Base-by-base conservation (phyloP, 2,329 filamentous ascomycete genomes). In the Talaromyces piceae region DNA sequence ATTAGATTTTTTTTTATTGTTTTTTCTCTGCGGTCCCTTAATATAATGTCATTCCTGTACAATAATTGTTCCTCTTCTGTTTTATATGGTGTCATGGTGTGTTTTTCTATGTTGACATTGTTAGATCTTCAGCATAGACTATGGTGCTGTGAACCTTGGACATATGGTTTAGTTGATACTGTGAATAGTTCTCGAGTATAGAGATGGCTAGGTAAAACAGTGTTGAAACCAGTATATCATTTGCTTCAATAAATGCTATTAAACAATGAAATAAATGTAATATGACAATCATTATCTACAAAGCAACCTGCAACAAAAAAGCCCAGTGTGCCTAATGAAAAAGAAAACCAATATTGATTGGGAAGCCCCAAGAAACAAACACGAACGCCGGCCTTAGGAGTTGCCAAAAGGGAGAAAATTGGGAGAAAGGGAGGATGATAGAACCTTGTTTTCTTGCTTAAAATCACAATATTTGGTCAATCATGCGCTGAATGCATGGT, bases 251-350 rank as follows among this genome's bases (percentile, higher is more conserved):
- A 43, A 13, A 23, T 43, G 33, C 39, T 25, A n/a, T 30, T 30
- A 7, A 30, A 30, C 28, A 7, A 30, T 30, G 25, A 16, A 41
- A 13, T 11, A 46, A 5, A 18, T 12, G 13, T 30, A 28, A 46
- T 46, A 20, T 13, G 16, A 28, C 25, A 30, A 31, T 33, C 25
- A 46, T 46, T 46, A 46, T 46, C 12, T 46, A 33, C 44, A 46
- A 22, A 46, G 44, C 39, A 43, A 12, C 39, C 25, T 25, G 13
- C 22, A 25, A 43, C 39, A 43, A 37, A 12, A 18, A 25, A 12
- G n/a, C n/a, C 22, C 39, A 23, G 39, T 13, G 9, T 43, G 20
- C 20, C 33, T 43, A 43, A 9, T n/a, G 43, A 28, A 7, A 39
- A 23, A 20, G 25, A n/a, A 43, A 43, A 9, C 23, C 23, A 12